Evolutionary conservation across 768 basidiomycete species (phyloP), one percentile per base, ranked within the genome.

Genomic region (Agaricus blazei): DNA sequence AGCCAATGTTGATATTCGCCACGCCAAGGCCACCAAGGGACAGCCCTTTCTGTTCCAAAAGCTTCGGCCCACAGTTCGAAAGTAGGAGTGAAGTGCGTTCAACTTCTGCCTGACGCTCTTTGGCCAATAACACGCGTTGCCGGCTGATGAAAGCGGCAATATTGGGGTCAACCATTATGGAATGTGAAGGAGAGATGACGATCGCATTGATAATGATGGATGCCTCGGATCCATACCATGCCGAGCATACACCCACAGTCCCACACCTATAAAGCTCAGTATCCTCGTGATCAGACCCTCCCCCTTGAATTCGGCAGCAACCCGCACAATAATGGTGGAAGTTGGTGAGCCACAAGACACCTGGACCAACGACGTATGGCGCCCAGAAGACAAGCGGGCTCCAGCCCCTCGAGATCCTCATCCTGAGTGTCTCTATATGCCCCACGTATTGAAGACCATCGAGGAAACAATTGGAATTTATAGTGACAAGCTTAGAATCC

Each of bases 31-130:
- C 86, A 28, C 80, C 80, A 1, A 97, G 67, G 0, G 91, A 86
- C 9, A 98, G 74, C 3, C 95, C 95, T 55, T 88, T 87, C 60
- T 89, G 85, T 67, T 96, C 93, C n/a, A 98, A 77, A 8, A 94
- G 74, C 60, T 85, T 90, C 0, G 87, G 86, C 1, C 87, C 81
- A 63, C 91, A 93, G 54, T 91, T 90, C 8, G 89, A 85, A 19
- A 94, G 75, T 34, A 96, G 72, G 45, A 97, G 74, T 7, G 88
- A 83, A 12, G 80, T 88, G 38, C 89, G 80, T 57, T 88, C 85
- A 59, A 93, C 81, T 63, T 98, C 96, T n/a, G 90, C 88, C 42
- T 83, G 78, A 28, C 89, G 82, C 70, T 98, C 96, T 54, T 71
- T 72, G 9, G 76, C 62, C 4, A 97, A 77, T 15, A 98, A 78